Evolutionary conservation across 495 filamentous ascomycete species (phyloP), one percentile per base, ranked within the genome.

Genomic region (Cercophora sp.): DNA sequence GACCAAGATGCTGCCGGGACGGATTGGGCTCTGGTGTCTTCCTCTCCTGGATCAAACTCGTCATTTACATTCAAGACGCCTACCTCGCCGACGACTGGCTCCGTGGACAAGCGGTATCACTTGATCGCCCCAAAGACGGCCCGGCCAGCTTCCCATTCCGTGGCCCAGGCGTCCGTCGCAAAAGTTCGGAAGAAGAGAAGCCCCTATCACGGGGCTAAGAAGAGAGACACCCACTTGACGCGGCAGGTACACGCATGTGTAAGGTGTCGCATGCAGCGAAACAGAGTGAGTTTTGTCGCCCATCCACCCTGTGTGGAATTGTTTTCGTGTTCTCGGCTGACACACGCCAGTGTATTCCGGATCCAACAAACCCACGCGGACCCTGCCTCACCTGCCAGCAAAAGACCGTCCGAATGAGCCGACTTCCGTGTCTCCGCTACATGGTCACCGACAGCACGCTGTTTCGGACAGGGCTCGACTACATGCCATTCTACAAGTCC

Each of bases 371-470:
- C 42, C 62, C 62, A 2, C 51, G 49, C 19, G 68, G 66, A 0
- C 62, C 68, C 2, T 71, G 68, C 37, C 36, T 64, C 44, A 64
- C 66, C 15, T 71, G 68, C 55, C 64, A 68, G 50, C 53, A 53
- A 39, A 63, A 58, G 48, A 58, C 55, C 1, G 52, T 61, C 11
- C 54, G 60, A 2, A 67, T 72, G 61, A 67, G 60, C 42, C 52
- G 63, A 6, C 57, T 72, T 39, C 69, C 67, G 1, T 72, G 69
- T 55, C 64, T 72, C 4, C 59, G 69, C 13, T 72, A 72, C 55
- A 70, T 69, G 61, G 54, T 72, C 18, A 69, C 67, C 9, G 69
- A 72, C 22, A 67, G 65, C 54, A 67, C 54, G 4, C 56, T 72
- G 10, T 69, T 66, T 47, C 58, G 69, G 4, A 72, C 69, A 11